Conservation (phyloP, 23 red algal genomes). For the Gracilaria domingensis region DNA sequence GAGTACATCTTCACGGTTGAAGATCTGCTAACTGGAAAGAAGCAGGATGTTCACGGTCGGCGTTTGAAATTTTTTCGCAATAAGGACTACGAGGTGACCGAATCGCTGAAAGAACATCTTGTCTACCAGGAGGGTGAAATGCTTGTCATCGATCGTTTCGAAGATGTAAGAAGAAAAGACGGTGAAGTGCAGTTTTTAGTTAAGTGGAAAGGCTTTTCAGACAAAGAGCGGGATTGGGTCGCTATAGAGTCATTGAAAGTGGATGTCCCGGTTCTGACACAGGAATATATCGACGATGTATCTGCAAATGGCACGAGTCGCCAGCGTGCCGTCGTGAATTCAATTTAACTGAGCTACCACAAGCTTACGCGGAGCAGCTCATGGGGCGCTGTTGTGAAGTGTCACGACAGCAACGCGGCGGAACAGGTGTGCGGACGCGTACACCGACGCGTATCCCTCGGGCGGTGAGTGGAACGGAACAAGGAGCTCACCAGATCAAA, state of each 20-base stretch:
- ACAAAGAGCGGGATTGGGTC: not conserved
- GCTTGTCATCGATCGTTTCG: constrained; percentile 8
- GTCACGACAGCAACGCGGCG: too few relatives aligned
- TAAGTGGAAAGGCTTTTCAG: constrained; percentile 27
- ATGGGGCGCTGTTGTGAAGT: not conserved
- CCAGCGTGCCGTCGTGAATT: constrained; percentile 6
- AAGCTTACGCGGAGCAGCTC: not conserved
- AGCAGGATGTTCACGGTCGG: constrained; percentile 11
- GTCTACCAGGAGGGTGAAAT: constrained; percentile 15
- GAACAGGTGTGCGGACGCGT: too few relatives aligned
- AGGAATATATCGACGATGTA: constrained; percentile 23
- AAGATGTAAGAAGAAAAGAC: not conserved
- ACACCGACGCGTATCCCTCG: too few relatives aligned
- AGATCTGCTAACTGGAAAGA: constrained; percentile 35
- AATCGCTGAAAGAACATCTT: not conserved
- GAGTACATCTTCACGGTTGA: constrained; percentile 30
- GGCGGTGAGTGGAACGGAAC: too few relatives aligned
- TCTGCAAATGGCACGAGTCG: constrained; percentile 9
- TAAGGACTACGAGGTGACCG: not conserved
- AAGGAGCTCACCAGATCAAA: too few relatives aligned
- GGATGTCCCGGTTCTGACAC: not conserved
- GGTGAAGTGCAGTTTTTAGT: not conserved
- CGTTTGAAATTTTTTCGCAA: constrained; percentile 30
- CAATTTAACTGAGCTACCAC: not conserved
- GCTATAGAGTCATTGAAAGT: not conserved